phyloP scores from a whole-genome alignment of 176 grass and related monocot species.

The Oryza glaberrima region DNA sequence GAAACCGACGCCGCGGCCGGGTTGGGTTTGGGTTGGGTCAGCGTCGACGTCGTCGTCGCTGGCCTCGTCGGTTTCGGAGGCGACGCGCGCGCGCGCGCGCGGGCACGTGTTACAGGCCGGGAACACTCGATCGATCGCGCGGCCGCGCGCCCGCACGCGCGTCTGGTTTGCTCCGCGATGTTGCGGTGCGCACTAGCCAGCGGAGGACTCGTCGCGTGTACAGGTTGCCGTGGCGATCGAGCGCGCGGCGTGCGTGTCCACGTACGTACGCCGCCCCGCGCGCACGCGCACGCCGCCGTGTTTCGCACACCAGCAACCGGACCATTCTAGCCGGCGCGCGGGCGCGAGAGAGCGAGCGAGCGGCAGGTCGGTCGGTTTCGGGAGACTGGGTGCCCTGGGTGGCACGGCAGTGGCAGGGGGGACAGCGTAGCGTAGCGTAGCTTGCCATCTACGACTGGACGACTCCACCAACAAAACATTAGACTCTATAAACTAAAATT shows the following conservation, averaged over 20 bases:
- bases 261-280: too few species aligned
- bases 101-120: conserved; percentile 39
- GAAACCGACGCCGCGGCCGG: background rate
- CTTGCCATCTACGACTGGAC: conserved; percentile 32
- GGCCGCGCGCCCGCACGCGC: background rate
- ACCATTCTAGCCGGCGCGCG: background rate
- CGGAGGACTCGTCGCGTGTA: too few species aligned
- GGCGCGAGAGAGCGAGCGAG: too few species aligned
- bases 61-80: background rate
- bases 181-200: background rate
- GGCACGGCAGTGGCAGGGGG: background rate
- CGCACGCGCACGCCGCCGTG: conserved; percentile 22
- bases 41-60: background rate
- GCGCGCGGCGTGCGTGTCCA: too few species aligned
- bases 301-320: background rate
- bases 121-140: background rate
- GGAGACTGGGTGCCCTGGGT: conserved; percentile 26
- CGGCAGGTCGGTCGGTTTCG: background rate
- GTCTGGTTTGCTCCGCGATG: background rate
- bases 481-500: background rate
- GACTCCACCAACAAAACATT: conserved; percentile 2
- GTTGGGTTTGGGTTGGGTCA: background rate
- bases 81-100: background rate
- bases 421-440: background rate
- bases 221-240: background rate